A percentile compares a stretch with the other conserved stretches of the same genome.
phyloP scores from a whole-genome alignment of 768 basidiomycete species.

The Auriscalpium vulgare region DNA sequence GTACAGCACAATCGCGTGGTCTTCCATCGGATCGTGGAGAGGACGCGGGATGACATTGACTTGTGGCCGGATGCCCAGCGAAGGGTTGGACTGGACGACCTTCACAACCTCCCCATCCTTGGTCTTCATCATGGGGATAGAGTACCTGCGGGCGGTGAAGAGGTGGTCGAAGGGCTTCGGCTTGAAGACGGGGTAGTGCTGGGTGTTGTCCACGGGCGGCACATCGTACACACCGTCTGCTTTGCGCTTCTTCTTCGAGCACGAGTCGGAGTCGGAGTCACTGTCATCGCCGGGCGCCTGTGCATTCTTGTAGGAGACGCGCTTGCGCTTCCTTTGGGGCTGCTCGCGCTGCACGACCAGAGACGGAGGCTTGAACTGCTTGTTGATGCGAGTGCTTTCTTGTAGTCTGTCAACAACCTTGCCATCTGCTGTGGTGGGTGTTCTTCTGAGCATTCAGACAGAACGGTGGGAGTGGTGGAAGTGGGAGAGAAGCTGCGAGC shows the following conservation, averaged over 20 bases:
- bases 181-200: slow-evolving; percentile 71
- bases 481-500: background rate
- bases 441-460: slow-evolving; percentile 55
- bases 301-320: slow-evolving; percentile 74
- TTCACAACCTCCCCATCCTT: slow-evolving; percentile 58
- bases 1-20: slow-evolving; percentile 94
- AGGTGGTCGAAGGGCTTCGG: slow-evolving; percentile 68
- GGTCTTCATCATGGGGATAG: slow-evolving; percentile 73
- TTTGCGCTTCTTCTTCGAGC: slow-evolving; percentile 60
- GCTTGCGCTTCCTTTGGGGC: slow-evolving; percentile 76
- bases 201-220: slow-evolving; percentile 45
- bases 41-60: slow-evolving; percentile 81
- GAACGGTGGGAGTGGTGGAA: background rate
- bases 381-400: slow-evolving; percentile 66
- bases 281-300: slow-evolving; percentile 46
- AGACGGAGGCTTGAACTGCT: slow-evolving; percentile 76
- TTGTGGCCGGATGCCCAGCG: slow-evolving; percentile 81
- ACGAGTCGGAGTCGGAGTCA: slow-evolving; percentile 42
- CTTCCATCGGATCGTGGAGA: slow-evolving; percentile 94
- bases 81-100: slow-evolving; percentile 52
- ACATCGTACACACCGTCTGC: slow-evolving; percentile 54
- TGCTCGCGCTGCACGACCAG: slow-evolving; percentile 43
- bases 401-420: slow-evolving; percentile 57
- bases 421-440: slow-evolving; percentile 65
- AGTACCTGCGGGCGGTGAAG: slow-evolving; percentile 48